Evolutionary conservation across 176 grass and related monocot species (phyloP), one percentile per base, ranked within the genome.

Genomic region (Triticum monococcum): DNA sequence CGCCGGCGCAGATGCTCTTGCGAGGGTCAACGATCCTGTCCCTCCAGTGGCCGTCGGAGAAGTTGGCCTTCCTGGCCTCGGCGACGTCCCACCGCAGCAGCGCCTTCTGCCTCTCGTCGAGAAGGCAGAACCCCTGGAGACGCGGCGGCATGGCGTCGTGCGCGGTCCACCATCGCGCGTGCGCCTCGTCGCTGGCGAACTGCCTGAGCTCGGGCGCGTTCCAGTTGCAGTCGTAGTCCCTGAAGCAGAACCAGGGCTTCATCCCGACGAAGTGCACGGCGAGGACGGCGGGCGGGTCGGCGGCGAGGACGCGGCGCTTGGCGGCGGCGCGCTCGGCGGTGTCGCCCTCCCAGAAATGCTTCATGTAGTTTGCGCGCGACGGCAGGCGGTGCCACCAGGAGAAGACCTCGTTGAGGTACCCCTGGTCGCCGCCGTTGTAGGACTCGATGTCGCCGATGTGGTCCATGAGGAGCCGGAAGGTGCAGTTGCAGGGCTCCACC

Each of bases 221-320:
- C 91, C 91, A 92, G 84, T 92, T 92, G 85, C 91, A 92, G 84
- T 92, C 91, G 84, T 92, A 92, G 88, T 92, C 88, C 2, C 84
- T 35, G 84, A 87, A 93, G 85, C 91, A 93, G 79, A 93, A 81
- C 91, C 91, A 93, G 0, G 91, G 91, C 72, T 93, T 93, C 45
- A 93, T 56, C 0, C 91, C 91, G 0, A 93, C 88, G 61, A 89
- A 93, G 82, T 93, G 91, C 63, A 93, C 79, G 69, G 91, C 91
- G 12, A 89, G 77, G 2, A 80, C 84, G 5, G 84, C 75, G 1
- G 91, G 73, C 60, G 91, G 91, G 68, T 93, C 91, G n/a, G 88
- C 84, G 4, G 76, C 84, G 28, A 89, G 80, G 5, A 90, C 82
- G 2, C 69, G 64, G 3, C 85, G 77, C 81, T 52, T 81, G 0